phyloP scores from a whole-genome alignment of 805 yeast genomes.

The Nakazawaea peltata region DNA sequence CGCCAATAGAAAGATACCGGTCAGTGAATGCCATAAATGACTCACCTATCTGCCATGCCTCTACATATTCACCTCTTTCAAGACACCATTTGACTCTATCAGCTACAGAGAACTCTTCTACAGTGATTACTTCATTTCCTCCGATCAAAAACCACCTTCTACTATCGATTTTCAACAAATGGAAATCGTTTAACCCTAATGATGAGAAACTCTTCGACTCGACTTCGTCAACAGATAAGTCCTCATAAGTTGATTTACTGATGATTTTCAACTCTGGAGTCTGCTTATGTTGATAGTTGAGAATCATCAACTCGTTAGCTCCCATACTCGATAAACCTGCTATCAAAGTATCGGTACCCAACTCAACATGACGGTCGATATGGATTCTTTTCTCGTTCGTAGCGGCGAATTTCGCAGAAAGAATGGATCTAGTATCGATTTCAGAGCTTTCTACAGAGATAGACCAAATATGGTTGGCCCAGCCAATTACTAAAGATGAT shows the following conservation, averaged over 20 bases:
- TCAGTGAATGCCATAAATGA: slow-evolving; percentile 41
- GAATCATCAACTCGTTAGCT: slow-evolving; percentile 59
- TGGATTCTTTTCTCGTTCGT: slow-evolving; percentile 34
- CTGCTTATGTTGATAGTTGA: slow-evolving; percentile 33
- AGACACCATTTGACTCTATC: slow-evolving; percentile 74
- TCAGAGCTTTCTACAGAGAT: slow-evolving; percentile 36
- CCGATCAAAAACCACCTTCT: slow-evolving; percentile 59
- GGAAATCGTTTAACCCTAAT: slow-evolving; percentile 76
- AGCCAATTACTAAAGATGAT: slow-evolving; percentile 68
- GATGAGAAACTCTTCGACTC: slow-evolving; percentile 47
- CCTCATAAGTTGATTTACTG: slow-evolving; percentile 59
- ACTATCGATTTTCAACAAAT: slow-evolving; percentile 47
- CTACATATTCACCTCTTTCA: slow-evolving; percentile 40
- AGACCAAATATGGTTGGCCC: slow-evolving; percentile 77
- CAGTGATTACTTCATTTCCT: slow-evolving; percentile 75
- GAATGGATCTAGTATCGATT: slow-evolving; percentile 12
- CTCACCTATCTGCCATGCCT: slow-evolving; percentile 76
- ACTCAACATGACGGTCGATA: slow-evolving; percentile 37
- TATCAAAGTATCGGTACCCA: slow-evolving; percentile 45
- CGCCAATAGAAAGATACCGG: slow-evolving; percentile 48
- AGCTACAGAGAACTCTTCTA: slow-evolving; percentile 56
- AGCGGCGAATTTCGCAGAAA: slow-evolving; percentile 41
- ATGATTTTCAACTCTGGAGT: slow-evolving; percentile 70
- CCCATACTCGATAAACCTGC: slow-evolving; percentile 75
- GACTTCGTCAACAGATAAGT: slow-evolving; percentile 72